Evolutionary conservation across 2,329 filamentous ascomycete genomes (phyloP).

Genomic region (Diaporthe eres): DNA sequence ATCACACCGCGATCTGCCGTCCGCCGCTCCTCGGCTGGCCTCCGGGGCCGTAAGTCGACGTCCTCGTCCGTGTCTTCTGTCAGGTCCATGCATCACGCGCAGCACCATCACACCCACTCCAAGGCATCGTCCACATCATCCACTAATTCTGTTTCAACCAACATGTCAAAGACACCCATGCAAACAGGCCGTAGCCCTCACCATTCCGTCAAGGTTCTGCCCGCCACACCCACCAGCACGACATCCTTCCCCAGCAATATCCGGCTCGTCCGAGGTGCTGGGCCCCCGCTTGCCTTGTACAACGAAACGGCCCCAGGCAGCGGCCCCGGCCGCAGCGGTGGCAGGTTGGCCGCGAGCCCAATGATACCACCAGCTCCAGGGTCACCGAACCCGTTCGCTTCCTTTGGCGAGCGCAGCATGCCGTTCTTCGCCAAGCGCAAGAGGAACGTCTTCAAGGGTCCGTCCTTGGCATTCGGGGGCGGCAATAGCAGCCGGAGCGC

Average conservation of each 20-base stretch:
- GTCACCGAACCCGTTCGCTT: conserved; percentile 70
- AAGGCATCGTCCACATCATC: conserved; percentile 96
- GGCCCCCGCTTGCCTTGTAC: conserved; percentile 64
- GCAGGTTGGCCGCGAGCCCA: conserved; percentile 47
- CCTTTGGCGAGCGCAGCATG: conserved; percentile 54
- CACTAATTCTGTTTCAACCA: conserved; percentile 78
- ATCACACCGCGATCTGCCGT: conserved; percentile 90
- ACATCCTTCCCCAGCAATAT: conserved; percentile 85
- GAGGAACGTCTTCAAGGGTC: conserved; percentile 85
- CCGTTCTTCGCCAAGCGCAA: conserved; percentile 84
- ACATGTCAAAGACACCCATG: conserved; percentile 76
- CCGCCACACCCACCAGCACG: conserved; percentile 83
- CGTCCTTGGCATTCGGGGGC: conserved; percentile 72
- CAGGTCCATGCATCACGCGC: conserved; percentile 83
- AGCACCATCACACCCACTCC: conserved; percentile 85
- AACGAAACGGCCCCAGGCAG: conserved; percentile 69
- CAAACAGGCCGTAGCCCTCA: conserved; percentile 82
- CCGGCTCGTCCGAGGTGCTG: conserved; percentile 78
- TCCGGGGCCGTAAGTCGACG: conserved; percentile 94
- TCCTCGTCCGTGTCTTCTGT: conserved; percentile 96
- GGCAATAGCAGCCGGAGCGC: conserved; percentile 51
- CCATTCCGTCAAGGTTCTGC: conserved; percentile 93
- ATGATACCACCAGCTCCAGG: conserved; percentile 57
- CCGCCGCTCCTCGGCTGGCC: conserved; percentile 83
- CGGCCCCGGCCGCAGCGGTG: conserved; percentile 43